Evolutionary conservation across 2,329 filamentous ascomycete genomes (phyloP), one percentile per base, ranked within the genome.

Genomic region (Sclerotinia trifoliorum): DNA sequence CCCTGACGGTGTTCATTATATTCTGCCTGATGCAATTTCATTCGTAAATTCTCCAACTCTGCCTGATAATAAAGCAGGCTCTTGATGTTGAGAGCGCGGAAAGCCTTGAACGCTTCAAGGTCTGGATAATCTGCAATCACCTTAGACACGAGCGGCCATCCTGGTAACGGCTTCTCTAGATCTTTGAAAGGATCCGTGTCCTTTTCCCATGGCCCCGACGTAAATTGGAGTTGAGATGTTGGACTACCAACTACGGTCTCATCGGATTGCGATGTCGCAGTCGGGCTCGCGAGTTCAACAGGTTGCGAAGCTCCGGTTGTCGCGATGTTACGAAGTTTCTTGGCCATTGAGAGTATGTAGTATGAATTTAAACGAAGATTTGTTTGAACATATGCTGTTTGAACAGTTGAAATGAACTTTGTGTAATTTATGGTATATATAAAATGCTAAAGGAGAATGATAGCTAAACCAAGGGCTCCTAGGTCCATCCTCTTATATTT

Each of bases 11-110:
- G 29, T 44, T 73, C 70, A 15, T 61, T 42, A 56, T 62, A 70
- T 39, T 73, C 72, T 17, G 63, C 17, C 15, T 68, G n/a, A 46
- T 70, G 70, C 1, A 73, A 61, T 3, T 67, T 24, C 49, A 52
- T 62, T 29, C 58, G 66, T 5, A 71, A 21, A 4, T 29, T 10
- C 6, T 39, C 35, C 15, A 73, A 56, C 29, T 73, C 65, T 5
- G 68, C 68, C 60, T 73, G 72, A 51, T 72, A 72, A 55, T 73
- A 73, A 7, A 73, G 68, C 8, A 73, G 55, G n/a, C 61, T 68
- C 44, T 73, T 73, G 29, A 71, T 54, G 19, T 70, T 69, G 2
- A 73, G 66, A 56, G 71, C 71, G 29, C 46, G 66, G 46, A 71
- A 73, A 7, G 57, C 24, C 19, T 55, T 65, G 63, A 72, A 73